These are phyloP conservation scores for Amanita phalloides DNA, from an alignment of 768 basidiomycete genomes.

Conservation along the genomic window DNA sequence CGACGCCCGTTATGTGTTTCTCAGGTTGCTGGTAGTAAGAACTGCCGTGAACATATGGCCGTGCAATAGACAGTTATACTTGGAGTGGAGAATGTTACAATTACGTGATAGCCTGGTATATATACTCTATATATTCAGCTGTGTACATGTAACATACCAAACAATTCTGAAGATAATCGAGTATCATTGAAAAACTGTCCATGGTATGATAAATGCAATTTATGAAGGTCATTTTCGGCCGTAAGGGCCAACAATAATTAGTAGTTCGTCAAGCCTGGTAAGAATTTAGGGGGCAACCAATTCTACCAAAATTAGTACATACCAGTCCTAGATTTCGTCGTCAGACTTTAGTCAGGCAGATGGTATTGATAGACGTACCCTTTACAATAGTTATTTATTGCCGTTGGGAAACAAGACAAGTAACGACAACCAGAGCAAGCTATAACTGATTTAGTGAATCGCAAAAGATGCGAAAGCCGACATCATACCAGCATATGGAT, in stretches of 20 bases:
- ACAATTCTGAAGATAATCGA: no score
- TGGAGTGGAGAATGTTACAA: neutral
- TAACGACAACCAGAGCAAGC: slow-evolving; percentile 86
- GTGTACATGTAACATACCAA: neutral
- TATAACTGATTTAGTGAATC: slow-evolving; percentile 15
- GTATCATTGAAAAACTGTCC: no score
- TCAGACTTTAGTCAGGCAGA: slow-evolving; percentile 1
- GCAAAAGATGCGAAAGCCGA: neutral
- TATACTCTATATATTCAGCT: no score
- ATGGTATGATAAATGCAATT: neutral
- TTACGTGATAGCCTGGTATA: neutral
- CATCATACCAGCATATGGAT: slow-evolving; percentile 71
- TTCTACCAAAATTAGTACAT: slow-evolving; percentile 7
- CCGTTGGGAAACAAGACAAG: slow-evolving; percentile 80
- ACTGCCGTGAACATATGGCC: neutral
- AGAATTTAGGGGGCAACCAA: neutral
- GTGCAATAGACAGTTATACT: neutral
- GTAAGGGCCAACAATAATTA: neutral
- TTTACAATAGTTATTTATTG: slow-evolving; percentile 57
- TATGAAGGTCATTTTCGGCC: neutral
- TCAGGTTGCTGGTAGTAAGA: neutral
- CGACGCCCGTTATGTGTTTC: neutral
- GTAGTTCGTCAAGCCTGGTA: slow-evolving; percentile 10
- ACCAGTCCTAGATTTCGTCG: slow-evolving; percentile 21
- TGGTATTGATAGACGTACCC: slow-evolving; percentile 24